Percentiles rank a stretch among this genome's conserved stretches.
Evolutionary conservation across 2,329 filamentous ascomycete genomes (phyloP).

Genomic region (Cladosporium oxysporum): DNA sequence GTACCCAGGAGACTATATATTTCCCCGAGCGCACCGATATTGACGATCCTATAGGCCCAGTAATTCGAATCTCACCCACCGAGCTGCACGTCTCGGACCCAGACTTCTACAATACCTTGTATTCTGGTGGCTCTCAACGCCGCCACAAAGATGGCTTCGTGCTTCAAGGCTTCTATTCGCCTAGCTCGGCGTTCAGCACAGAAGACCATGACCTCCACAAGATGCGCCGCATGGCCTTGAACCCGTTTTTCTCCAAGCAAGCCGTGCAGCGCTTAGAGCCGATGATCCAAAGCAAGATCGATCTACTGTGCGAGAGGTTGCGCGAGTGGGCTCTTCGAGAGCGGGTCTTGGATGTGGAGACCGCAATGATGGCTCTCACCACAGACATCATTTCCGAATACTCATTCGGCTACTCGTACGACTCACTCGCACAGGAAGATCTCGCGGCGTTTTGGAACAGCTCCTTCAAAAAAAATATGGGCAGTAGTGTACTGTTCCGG

Average conservation of each 20-base stretch:
- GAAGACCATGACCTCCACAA: background rate
- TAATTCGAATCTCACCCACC: background rate
- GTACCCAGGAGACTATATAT: background rate
- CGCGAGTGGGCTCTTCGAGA: background rate
- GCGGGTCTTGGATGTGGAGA: background rate
- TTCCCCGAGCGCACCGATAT: background rate
- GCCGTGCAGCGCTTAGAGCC: background rate
- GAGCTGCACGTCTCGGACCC: background rate
- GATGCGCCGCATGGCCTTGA: background rate
- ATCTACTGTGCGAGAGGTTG: background rate
- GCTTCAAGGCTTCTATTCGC: background rate
- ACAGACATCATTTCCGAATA: background rate
- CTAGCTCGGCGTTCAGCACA: background rate
- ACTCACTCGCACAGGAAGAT: background rate
- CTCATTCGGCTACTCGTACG: background rate
- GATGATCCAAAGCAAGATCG: background rate
- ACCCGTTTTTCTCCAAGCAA: background rate
- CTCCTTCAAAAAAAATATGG: background rate
- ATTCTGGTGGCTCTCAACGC: background rate
- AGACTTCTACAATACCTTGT: background rate
- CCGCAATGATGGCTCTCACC: background rate
- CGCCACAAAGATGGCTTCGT: background rate
- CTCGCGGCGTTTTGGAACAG: background rate
- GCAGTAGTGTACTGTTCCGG: background rate
- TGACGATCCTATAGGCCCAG: background rate